phyloP scores from a whole-genome alignment of 169 alveolate species.

The Besnoitia besnoiti region DNA sequence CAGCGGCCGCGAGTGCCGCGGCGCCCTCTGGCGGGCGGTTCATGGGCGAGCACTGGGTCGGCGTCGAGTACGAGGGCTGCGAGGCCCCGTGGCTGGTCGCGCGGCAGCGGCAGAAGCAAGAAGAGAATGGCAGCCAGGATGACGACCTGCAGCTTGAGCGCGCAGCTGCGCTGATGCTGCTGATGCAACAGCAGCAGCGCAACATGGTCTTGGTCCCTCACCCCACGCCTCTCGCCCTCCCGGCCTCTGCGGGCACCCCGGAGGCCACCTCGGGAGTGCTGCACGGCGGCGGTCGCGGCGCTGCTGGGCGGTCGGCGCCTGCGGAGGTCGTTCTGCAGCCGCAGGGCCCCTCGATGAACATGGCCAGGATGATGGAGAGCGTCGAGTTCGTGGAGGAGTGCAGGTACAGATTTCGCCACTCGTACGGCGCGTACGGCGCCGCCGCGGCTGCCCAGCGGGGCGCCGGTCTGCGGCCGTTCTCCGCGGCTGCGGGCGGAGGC shows the following conservation, averaged over 20 bases:
- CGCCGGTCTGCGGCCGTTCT: conserved; percentile 6
- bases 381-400: conserved; percentile 38
- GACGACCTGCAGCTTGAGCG: conserved; percentile 17
- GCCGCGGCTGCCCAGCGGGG: conserved; percentile 31
- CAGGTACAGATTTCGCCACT: conserved; percentile 33
- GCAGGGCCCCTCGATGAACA: background rate
- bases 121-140: background rate
- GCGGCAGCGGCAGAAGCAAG: background rate
- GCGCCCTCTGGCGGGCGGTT: background rate
- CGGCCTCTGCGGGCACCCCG: background rate
- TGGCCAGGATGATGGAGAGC: conserved; percentile 5
- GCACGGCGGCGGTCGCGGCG: background rate
- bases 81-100: conserved; percentile 17
- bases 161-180: conserved; percentile 36
- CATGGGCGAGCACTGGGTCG: conserved; percentile 39
- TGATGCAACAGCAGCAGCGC: background rate
- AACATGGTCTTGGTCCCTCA: background rate
- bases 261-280: background rate
- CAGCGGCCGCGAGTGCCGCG: background rate
- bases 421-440: conserved; percentile 27
- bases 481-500: background rate
- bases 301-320: background rate
- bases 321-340: background rate
- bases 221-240: background rate
- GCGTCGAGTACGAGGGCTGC: conserved; percentile 15